A percentile compares a stretch with the other conserved stretches of the same genome.
phyloP scores from a whole-genome alignment of 441 rosid genomes.

The Populus hybrid region DNA sequence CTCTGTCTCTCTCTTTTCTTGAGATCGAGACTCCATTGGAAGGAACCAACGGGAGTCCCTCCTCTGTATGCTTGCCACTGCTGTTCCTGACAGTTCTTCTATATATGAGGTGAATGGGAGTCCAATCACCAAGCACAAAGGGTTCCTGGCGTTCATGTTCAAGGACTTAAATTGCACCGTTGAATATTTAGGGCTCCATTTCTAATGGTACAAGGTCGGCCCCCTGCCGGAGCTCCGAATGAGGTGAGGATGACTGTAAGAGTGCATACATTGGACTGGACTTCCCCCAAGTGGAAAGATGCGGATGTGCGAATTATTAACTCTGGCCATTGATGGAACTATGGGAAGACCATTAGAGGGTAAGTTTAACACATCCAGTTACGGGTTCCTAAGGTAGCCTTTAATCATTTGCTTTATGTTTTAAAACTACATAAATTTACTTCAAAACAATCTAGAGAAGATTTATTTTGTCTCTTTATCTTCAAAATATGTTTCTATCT shows the following conservation, averaged over 20 bases:
- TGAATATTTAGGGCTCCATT: slow-evolving; percentile 88
- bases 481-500: too few relatives aligned
- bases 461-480: too few relatives aligned
- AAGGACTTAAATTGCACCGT: slow-evolving; percentile 79
- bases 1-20: slow-evolving; percentile 15
- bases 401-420: neutral
- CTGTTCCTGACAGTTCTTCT: slow-evolving; percentile 51
- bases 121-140: slow-evolving; percentile 86
- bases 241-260: slow-evolving; percentile 55
- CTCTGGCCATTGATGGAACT: slow-evolving; percentile 89
- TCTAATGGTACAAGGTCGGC: slow-evolving; percentile 59
- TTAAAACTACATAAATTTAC: neutral
- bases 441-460: too few relatives aligned
- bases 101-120: slow-evolving; percentile 71
- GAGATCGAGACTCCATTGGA: slow-evolving; percentile 71
- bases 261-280: slow-evolving; percentile 66
- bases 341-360: slow-evolving; percentile 62
- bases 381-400: neutral
- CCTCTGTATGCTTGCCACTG: slow-evolving; percentile 77
- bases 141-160: slow-evolving; percentile 68
- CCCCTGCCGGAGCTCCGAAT: slow-evolving; percentile 52
- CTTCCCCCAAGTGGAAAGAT: slow-evolving; percentile 48
- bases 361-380: slow-evolving; percentile 25
- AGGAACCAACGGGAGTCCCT: slow-evolving; percentile 98
- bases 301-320: slow-evolving; percentile 70